Percentiles rank a stretch among this genome's conserved stretches.
Evolutionary conservation across 2,329 filamentous ascomycete species (phyloP).

Genomic region (Alternaria longipes): DNA sequence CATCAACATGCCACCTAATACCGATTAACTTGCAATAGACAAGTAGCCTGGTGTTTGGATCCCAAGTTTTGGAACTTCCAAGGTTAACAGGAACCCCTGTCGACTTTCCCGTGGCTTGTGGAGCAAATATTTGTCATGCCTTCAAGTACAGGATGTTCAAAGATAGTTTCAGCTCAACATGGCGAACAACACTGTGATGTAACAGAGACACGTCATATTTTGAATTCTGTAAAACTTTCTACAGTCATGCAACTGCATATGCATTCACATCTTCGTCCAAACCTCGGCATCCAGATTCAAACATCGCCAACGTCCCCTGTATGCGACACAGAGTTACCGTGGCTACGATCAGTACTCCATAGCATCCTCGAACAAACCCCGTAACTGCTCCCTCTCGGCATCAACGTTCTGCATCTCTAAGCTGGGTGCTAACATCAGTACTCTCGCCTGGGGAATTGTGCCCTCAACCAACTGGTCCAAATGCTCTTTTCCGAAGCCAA

Average conservation of each 20-base stretch:
- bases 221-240: background rate
- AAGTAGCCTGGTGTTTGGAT: background rate
- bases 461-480: constrained; percentile 89
- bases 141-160: background rate
- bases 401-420: constrained; percentile 62
- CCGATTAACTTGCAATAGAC: background rate
- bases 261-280: background rate
- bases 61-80: background rate
- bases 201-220: background rate
- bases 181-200: background rate
- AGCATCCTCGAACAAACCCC: constrained; percentile 57
- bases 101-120: background rate
- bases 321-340: background rate
- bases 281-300: background rate
- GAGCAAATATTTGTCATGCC: background rate
- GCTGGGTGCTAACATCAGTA: constrained; percentile 89
- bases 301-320: background rate
- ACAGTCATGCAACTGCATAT: background rate
- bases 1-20: background rate
- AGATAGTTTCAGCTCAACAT: background rate
- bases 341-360: background rate
- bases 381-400: constrained; percentile 60
- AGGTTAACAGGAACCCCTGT: background rate
- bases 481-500: constrained; percentile 81
- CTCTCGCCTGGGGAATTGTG: constrained; percentile 89